These are phyloP conservation scores for Zymoseptoria ardabiliae DNA, from an alignment of 2,329 filamentous ascomycete genomes.

Conservation along the genomic window DNA sequence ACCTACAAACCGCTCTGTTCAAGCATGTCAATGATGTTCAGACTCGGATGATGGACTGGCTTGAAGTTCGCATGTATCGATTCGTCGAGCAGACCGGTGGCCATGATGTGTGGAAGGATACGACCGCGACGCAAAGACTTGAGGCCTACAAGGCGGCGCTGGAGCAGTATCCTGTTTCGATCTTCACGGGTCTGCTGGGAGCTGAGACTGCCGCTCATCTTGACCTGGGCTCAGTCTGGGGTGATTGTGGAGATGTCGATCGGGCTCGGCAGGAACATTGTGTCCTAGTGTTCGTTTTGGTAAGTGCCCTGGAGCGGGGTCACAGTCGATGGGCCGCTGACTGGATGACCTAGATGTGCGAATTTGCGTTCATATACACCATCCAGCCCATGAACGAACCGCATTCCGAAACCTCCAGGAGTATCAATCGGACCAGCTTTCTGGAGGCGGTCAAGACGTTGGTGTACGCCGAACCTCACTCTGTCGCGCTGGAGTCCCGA, in stretches of 20 bases:
- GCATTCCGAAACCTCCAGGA: too few species aligned
- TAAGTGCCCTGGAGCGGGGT: too few species aligned
- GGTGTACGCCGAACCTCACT: background rate
- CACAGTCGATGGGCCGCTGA: too few species aligned
- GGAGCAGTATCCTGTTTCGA: background rate
- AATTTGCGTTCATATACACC: too few species aligned
- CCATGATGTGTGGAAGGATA: background rate
- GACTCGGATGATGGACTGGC: background rate
- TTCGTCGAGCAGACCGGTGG: background rate
- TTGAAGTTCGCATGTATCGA: background rate
- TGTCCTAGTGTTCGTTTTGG: too few species aligned
- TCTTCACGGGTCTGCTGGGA: background rate
- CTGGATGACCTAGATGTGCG: too few species aligned
- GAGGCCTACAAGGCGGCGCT: background rate
- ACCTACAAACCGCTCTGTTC: background rate
- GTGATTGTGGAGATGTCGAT: background rate
- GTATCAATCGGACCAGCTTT: too few species aligned
- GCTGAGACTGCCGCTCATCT: background rate
- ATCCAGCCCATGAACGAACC: too few species aligned
- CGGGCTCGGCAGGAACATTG: background rate
- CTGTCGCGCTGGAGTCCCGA: too few species aligned
- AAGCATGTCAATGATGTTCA: background rate
- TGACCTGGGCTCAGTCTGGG: background rate
- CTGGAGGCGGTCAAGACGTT: background rate
- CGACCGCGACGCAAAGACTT: background rate